Evolutionary conservation across 2,329 filamentous ascomycete species (phyloP), one percentile per base, ranked within the genome.

Genomic region (Aureobasidium sp.): DNA sequence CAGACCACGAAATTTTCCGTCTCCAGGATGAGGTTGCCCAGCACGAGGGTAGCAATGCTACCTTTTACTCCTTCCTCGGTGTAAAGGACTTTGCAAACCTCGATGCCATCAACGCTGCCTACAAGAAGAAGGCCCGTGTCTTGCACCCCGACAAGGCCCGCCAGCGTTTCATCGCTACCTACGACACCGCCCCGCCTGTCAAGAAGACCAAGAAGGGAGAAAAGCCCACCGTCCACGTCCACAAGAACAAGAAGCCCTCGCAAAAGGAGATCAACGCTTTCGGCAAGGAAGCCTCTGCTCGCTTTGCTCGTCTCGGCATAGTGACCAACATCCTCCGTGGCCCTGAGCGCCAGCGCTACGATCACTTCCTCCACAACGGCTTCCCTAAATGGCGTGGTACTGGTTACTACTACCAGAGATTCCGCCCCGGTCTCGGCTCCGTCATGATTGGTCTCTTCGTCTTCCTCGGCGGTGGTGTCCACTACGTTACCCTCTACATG

Each of bases 1-100:
- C 69, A 95, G 94, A 99, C 76, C 90, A 95, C 72, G 94, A 99
- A 77, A 97, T 99, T 78, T 99, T 99, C 79, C 89, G 91, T 68
- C 81, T 99, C 64, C 87, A 87, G 70, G 91, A 96, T 77, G 94
- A 97, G 73, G 83, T 99, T 60, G 78, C 83, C 63, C 76, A 84
- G 46, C 79, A 85, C 65, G 89, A 96, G 73, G 91, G 94, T 61
- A 69, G 79, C 55, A 86, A 89, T 64, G 82, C 90, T 62, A 94
- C 89, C 67, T 99, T 99, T 76, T 99, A 99, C 83, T 79, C 95
- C 71, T 94, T 96, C 76, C 80, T 99, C 64, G 91, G 87, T 69
- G 82, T 96, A 65, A 79, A 81, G 54, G 79, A 84, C 62, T 81
- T 81, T 61, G 93, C 91, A 63, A 87, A 81, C 67, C 86, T 89